phyloP scores from a whole-genome alignment of 345 rosid genomes.

The Eucalyptus sp. region DNA sequence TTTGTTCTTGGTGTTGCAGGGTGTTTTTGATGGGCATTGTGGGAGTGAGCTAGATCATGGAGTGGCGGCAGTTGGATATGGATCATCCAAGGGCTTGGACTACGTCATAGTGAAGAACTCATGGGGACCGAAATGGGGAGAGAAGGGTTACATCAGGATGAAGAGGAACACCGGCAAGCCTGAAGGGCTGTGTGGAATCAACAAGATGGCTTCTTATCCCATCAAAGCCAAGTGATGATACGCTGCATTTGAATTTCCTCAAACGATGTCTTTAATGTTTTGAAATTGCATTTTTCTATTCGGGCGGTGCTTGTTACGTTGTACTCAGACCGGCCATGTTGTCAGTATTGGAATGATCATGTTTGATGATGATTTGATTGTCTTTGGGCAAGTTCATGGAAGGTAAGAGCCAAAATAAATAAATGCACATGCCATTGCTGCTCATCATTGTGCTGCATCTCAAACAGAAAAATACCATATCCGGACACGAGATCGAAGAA shows the following conservation, averaged over 20 bases:
- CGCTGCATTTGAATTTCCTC: neutral
- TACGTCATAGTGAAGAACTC: slow-evolving; percentile 78
- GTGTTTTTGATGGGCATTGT: slow-evolving; percentile 62
- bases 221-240: slow-evolving; percentile 30
- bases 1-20: slow-evolving; percentile 22
- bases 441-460: neutral
- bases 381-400: neutral
- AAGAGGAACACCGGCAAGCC: slow-evolving; percentile 70
- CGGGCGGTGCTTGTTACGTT: neutral
- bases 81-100: slow-evolving; percentile 49
- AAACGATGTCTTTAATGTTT: neutral
- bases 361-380: neutral
- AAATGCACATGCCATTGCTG: neutral
- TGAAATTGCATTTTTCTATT: neutral
- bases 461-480: neutral
- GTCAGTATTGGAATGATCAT: neutral
- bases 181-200: slow-evolving; percentile 69
- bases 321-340: neutral
- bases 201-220: slow-evolving; percentile 85
- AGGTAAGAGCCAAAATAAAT: neutral
- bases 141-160: slow-evolving; percentile 68
- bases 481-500: neutral
- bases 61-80: slow-evolving; percentile 80
- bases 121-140: slow-evolving; percentile 85
- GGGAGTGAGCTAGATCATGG: slow-evolving; percentile 61